Percentiles rank a stretch among this genome's conserved stretches.
These are phyloP conservation scores for Oryza brachyantha DNA, from an alignment of 176 grass and related monocot species.

Conservation along the genomic window DNA sequence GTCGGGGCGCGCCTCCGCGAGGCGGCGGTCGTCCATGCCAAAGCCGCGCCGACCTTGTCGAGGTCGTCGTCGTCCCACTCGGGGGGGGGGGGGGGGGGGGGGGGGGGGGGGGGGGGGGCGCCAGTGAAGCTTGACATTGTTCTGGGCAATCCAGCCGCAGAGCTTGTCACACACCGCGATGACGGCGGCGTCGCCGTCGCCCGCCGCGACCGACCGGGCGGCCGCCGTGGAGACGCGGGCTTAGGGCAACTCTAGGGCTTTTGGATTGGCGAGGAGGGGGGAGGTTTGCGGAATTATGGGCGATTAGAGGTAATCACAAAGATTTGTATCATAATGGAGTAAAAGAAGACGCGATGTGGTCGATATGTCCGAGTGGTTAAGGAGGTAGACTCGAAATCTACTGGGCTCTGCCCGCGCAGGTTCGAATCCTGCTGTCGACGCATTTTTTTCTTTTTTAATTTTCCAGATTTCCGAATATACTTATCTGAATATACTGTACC, in stretches of 20 bases:
- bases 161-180: constrained; percentile 54
- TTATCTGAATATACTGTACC: too few relatives aligned
- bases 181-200: constrained; percentile 38
- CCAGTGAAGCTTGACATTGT: constrained; percentile 59
- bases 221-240: constrained; percentile 24
- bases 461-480: too few relatives aligned
- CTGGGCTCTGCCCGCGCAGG: constrained; percentile 64
- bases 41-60: too few relatives aligned
- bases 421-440: constrained; percentile 82
- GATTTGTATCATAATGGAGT: too few relatives aligned
- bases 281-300: too few relatives aligned
- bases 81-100: too few relatives aligned
- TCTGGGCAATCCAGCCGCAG: constrained; percentile 52
- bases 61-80: too few relatives aligned
- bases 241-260: background rate
- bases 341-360: too few relatives aligned
- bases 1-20: too few relatives aligned
- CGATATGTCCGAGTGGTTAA: constrained; percentile 86
- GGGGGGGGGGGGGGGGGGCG: too few relatives aligned
- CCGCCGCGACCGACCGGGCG: constrained; percentile 20
- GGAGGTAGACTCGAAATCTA: constrained; percentile 84
- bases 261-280: background rate
- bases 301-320: too few relatives aligned
- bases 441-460: background rate
- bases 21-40: too few relatives aligned